Evolutionary conservation across 2,329 filamentous ascomycete species (phyloP).

Genomic region (Fusarium newnesense): DNA sequence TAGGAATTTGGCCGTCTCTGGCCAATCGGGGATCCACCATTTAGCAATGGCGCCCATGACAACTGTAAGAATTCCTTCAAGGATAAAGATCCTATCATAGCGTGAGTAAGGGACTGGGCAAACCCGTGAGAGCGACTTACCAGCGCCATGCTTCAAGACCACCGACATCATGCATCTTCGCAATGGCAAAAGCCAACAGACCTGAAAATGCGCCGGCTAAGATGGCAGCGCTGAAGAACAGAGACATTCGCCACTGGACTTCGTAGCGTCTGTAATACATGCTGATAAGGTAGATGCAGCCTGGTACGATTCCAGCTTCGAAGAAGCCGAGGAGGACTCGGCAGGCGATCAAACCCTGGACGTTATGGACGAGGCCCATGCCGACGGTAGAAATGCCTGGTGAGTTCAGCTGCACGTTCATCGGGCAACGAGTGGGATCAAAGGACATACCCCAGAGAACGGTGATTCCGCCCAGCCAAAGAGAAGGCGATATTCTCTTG

Average conservation of each 20-base stretch:
- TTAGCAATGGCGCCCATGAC: slow-evolving; percentile 73
- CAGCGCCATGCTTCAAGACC: slow-evolving; percentile 8
- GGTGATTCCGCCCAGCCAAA: background rate
- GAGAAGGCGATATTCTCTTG: slow-evolving; percentile 2
- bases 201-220: background rate
- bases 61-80: slow-evolving; percentile 76
- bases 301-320: background rate
- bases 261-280: slow-evolving; percentile 17
- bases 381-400: background rate
- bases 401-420: no score
- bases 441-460: background rate
- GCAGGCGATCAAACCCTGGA: background rate
- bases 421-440: background rate
- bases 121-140: background rate
- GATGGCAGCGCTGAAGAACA: slow-evolving; percentile 1
- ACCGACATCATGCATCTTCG: slow-evolving; percentile 9
- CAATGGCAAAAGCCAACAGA: background rate
- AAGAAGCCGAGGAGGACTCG: background rate
- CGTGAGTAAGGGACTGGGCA: no score
- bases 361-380: background rate
- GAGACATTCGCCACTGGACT: slow-evolving; percentile 10
- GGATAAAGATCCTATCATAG: slow-evolving; percentile 66
- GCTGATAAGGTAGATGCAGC: slow-evolving; percentile 5
- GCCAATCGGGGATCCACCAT: slow-evolving; percentile 82
- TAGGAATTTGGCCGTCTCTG: slow-evolving; percentile 81